Base-by-base conservation (phyloP, 257 asterid genomes). In the Jasminum sambac region DNA sequence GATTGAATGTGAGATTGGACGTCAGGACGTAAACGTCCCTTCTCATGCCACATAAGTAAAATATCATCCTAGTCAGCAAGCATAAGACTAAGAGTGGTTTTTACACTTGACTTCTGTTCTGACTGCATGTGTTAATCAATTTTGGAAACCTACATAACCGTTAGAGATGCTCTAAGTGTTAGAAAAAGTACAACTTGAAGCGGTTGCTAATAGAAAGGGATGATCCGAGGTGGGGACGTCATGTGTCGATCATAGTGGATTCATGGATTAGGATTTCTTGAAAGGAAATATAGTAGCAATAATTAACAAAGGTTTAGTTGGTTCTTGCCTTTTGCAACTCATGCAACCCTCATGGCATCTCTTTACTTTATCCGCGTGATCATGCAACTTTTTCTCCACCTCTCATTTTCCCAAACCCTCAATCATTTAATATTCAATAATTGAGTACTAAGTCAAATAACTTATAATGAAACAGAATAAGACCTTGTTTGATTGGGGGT, bases 321-420 rank as follows among this genome's bases (percentile, higher is more conserved):
- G 86, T 68, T 69, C 19, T 79, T 85, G 89, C 84, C 85, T 78
- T 66, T 36, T 64, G 60, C 72, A 74, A 63, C 79, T 69, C 75
- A 84, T 71, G 89, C 92, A 87, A 38, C 94, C 90, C 89, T 85
- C 91, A 73, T 89, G 93, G 52, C 23, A 26, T 64, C 61, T 69
- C 72, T 72, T 77, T 71, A 67, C 80, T 85, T 78, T 84, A 71
- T 82, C 79, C 92, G 85, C 87, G 86, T 89, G 87, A 78, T 77
- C 69, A 69, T 82, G 79, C 77, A 68, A 4, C 68, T 64, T 61
- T 19, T 2, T 42, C 44, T 55, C 23, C 40, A 48, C 13, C 62
- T 59, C 16, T 66, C 5, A 52, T 62, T 26, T 5, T 23, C 48
- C 76, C 72, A 81, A 64, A 52, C 74, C 48, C 77, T 76, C 80